Percentiles rank a stretch among this genome's conserved stretches.
Conservation (phyloP, 306 rosid species). For the Alnus rubra region DNA sequence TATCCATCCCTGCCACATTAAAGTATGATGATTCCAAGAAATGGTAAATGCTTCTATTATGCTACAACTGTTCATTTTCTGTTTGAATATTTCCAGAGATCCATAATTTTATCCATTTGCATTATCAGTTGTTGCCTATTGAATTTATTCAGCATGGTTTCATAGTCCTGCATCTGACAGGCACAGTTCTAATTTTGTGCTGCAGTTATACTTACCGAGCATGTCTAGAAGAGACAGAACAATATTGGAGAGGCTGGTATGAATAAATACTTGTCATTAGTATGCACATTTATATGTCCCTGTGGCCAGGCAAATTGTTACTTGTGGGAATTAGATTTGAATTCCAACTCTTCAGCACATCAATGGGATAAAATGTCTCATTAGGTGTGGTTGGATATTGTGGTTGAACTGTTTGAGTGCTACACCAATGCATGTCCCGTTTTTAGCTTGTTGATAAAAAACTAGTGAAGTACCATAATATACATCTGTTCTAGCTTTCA, state of each 20-base stretch:
- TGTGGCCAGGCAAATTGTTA: neutral
- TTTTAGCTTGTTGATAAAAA: neutral
- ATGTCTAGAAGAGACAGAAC: slow-evolving; percentile 80
- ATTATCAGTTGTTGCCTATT: slow-evolving; percentile 20
- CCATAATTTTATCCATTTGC: slow-evolving; percentile 21
- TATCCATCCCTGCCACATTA: slow-evolving; percentile 80
- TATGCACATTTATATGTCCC: neutral
- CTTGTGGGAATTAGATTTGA: neutral
- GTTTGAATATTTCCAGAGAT: neutral
- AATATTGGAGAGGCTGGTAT: slow-evolving; percentile 96
- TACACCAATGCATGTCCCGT: neutral
- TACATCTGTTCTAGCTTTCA: neutral
- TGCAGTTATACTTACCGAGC: slow-evolving; percentile 83
- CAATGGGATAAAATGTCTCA: neutral
- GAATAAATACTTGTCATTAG: slow-evolving; percentile 22
- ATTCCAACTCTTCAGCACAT: neutral
- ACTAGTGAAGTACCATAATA: neutral
- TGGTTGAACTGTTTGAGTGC: neutral
- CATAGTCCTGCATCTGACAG: slow-evolving; percentile 24
- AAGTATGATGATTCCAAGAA: slow-evolving; percentile 83
- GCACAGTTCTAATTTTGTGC: slow-evolving; percentile 39
- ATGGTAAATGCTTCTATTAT: slow-evolving; percentile 53
- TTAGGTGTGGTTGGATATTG: neutral
- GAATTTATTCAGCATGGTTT: neutral
- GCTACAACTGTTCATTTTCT: slow-evolving; percentile 11